Evolutionary conservation across 169 alveolate species (phyloP), one percentile per base, ranked within the genome.

Genomic region (Eimeria nieschulzi): DNA sequence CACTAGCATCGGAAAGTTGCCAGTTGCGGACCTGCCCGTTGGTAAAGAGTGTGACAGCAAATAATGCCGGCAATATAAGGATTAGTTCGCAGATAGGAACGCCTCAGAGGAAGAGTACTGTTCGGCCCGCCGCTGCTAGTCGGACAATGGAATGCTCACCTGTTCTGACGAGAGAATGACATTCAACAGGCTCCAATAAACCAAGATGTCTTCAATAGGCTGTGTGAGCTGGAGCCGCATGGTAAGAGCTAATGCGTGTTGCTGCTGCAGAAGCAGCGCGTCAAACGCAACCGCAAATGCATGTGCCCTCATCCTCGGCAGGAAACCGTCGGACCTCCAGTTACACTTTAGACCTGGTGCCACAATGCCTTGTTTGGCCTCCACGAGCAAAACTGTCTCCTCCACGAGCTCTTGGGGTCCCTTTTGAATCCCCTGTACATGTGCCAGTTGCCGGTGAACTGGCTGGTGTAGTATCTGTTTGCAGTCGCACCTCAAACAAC

Each of bases 191-290:
- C 33, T 15, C 75, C 75, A 66, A 9, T 15, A 66, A 39, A 66
- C 13, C 13, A n/a, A 1, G 75, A 66, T 19, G 21, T 66, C 75
- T n/a, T 66, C 75, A 21, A 66, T 7, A 9, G 5, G 10, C 26
- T 66, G 75, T 15, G 10, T 9, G 26, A 66, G 19, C 19, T 66
- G 19, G 13, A 66, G 19, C 2, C 10, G 75, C 75, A 66, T 15
- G 25, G 26, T 13, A n/a, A 66, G 75, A n/a, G 75, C 75, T 5
- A 66, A 9, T 10, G 26, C 33, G 13, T 66, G 75, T 39, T 66
- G 39, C 75, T 66, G 75, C 75, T 66, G 75, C 75, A 66, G 75
- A 25, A 66, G 75, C 75, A 66, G 25, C 6, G 75, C 75, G 25
- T 66, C 75, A 15, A 19, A 9, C 7, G 75, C 17, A 15, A 66